A percentile compares a stretch with the other conserved stretches of the same genome.
phyloP scores from a whole-genome alignment of 306 rosid genomes.

The Lotus japonicus region DNA sequence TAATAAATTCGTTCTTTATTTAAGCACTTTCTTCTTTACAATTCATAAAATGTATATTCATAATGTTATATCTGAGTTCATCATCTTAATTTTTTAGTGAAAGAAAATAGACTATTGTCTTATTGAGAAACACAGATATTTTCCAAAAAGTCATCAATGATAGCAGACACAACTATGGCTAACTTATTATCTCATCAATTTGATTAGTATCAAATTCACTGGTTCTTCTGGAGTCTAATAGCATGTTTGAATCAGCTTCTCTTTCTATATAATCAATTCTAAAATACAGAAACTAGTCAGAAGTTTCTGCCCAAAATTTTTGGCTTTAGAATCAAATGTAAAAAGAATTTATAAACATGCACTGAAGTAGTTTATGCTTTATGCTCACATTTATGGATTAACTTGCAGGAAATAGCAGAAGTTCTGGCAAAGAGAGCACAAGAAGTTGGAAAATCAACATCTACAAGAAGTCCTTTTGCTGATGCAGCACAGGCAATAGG shows the following conservation, averaged over 20 bases:
- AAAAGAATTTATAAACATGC: no score
- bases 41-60: background rate
- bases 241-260: no score
- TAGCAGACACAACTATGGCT: background rate
- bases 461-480: slow-evolving; percentile 59
- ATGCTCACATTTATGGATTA: background rate
- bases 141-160: background rate
- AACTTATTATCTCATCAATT: background rate
- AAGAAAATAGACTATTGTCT: background rate
- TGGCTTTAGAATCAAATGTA: no score
- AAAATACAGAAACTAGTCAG: no score
- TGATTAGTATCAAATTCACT: background rate
- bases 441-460: slow-evolving; percentile 51
- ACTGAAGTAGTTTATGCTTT: background rate
- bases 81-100: background rate
- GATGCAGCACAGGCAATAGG: slow-evolving; percentile 65
- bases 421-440: slow-evolving; percentile 60
- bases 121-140: background rate
- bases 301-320: no score
- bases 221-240: no score
- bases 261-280: no score
- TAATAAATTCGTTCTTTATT: background rate
- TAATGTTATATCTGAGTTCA: background rate
- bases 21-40: background rate
- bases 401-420: slow-evolving; percentile 59